phyloP scores from a whole-genome alignment of 2,329 filamentous ascomycete genomes.

The Apiospora koreana region DNA sequence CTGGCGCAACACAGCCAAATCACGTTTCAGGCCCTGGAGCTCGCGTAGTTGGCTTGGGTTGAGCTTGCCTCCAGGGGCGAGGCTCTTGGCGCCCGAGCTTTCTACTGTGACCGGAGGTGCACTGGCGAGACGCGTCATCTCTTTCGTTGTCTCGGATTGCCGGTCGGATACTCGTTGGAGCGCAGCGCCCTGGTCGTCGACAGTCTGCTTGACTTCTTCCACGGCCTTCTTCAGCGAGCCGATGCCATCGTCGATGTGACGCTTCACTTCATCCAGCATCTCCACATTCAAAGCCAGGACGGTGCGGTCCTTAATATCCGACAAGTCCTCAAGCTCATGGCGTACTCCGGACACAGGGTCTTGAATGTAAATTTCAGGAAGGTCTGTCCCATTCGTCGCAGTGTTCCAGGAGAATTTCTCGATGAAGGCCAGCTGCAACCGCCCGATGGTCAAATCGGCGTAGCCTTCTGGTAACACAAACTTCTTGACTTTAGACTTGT shows the following conservation, averaged over 20 bases:
- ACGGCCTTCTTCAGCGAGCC: conserved; percentile 78
- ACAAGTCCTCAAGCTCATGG: conserved; percentile 91
- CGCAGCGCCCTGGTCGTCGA: conserved; percentile 80
- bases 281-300: conserved; percentile 96
- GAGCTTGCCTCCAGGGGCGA: conserved; percentile 40
- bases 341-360: conserved; percentile 94
- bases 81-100: conserved; percentile 46
- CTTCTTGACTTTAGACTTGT: conserved; percentile 97
- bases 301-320: conserved; percentile 90
- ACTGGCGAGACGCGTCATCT: conserved; percentile 67
- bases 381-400: conserved; percentile 85
- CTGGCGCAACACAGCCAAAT: conserved; percentile 88
- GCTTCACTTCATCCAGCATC: conserved; percentile 91
- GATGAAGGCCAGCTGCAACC: conserved; percentile 93
- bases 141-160: conserved; percentile 85
- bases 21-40: conserved; percentile 78
- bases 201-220: conserved; percentile 80
- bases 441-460: conserved; percentile 80
- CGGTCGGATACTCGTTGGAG: conserved; percentile 87
- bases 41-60: conserved; percentile 70
- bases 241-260: conserved; percentile 91
- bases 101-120: conserved; percentile 48
- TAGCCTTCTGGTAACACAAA: conserved; percentile 85
- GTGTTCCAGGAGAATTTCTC: conserved; percentile 99
- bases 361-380: conserved; percentile 97